A percentile compares a stretch with the other conserved stretches of the same genome.
Conservation (phyloP, 1,284 basidiomycete genomes). For the Marasmius tenuissimus region DNA sequence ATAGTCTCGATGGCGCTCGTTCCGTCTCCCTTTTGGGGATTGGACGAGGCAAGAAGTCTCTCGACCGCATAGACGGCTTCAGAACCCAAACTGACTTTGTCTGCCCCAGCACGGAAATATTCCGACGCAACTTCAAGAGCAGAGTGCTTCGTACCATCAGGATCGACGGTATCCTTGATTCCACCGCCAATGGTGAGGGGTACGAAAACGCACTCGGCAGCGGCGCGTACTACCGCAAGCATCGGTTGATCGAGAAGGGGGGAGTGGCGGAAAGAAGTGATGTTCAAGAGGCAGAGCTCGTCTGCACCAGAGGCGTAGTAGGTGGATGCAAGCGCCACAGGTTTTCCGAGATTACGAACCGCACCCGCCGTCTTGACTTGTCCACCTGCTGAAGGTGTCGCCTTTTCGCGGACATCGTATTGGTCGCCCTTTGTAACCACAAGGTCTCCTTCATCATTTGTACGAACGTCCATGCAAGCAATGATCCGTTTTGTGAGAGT, state of each 20-base stretch:
- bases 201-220: conserved; percentile 91
- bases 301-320: conserved; percentile 94
- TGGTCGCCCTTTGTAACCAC: conserved; percentile 99
- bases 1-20: conserved; percentile 95
- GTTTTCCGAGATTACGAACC: conserved; percentile 97
- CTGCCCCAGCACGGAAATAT: conserved; percentile 97
- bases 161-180: conserved; percentile 95
- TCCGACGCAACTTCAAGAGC: conserved; percentile 95
- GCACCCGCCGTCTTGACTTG: conserved; percentile 59
- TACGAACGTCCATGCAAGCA: conserved; percentile 96
- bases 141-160: conserved; percentile 85
- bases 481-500: conserved; percentile 92
- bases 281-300: conserved; percentile 97
- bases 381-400: conserved; percentile 26
- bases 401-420: conserved; percentile 95
- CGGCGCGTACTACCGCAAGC: conserved; percentile 91
- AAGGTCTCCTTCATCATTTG: conserved; percentile 95
- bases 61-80: conserved; percentile 96
- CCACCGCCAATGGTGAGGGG: conserved; percentile 99
- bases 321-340: conserved; percentile 85
- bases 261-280: conserved; percentile 98
- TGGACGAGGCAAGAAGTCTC: conserved; percentile 53
- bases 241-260: conserved; percentile 97
- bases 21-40: conserved; percentile 52
- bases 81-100: conserved; percentile 96